These are phyloP conservation scores for Eucalyptus microcorys DNA, from an alignment of 345 rosid species.

Conservation along the genomic window DNA sequence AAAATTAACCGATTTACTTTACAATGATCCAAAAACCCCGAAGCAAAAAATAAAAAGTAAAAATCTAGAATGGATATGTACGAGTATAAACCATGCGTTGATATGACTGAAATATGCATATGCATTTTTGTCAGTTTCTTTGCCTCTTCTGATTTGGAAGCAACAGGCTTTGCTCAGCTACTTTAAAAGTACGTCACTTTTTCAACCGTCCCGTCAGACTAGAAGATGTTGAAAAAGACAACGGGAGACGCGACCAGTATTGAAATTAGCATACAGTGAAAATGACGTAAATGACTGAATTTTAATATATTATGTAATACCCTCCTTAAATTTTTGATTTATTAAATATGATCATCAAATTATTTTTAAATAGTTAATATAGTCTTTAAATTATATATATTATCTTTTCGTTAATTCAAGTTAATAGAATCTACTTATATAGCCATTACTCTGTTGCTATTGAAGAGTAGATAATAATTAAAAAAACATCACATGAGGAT, in stretches of 20 bases:
- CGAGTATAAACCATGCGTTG: neutral
- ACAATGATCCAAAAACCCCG: neutral
- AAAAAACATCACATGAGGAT: neutral
- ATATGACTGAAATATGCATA: neutral
- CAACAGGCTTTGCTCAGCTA: neutral
- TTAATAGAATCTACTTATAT: neutral
- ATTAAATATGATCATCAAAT: accelerated
- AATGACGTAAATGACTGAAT: neutral
- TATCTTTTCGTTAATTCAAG: neutral
- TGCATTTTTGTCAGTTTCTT: neutral
- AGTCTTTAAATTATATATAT: accelerated
- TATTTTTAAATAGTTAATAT: neutral
- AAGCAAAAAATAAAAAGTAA: neutral
- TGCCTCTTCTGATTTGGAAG: neutral
- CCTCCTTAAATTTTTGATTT: neutral
- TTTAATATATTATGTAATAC: no score
- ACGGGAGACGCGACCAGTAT: neutral
- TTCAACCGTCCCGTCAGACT: neutral
- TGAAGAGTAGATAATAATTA: neutral
- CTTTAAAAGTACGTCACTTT: neutral
- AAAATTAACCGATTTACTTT: neutral
- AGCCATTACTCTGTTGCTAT: accelerated
- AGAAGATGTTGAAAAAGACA: neutral
- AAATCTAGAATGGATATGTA: neutral
- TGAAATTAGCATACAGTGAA: neutral